phyloP scores from a whole-genome alignment of 345 rosid species.

The Corchorus olitorius region DNA sequence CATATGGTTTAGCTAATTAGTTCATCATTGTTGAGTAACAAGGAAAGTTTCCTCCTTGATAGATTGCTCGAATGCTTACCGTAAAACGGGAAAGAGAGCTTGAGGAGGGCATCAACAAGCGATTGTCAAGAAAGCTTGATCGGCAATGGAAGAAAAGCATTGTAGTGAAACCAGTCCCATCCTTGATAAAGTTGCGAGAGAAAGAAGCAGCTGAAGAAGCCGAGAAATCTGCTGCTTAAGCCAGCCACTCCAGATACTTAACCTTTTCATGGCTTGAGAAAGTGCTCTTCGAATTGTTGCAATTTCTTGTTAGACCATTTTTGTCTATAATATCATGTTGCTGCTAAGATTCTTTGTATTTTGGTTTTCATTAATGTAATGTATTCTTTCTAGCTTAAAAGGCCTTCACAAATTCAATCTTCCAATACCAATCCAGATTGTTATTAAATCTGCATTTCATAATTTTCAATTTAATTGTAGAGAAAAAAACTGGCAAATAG shows the following conservation, averaged over 20 bases:
- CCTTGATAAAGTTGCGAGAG: conserved; percentile 67
- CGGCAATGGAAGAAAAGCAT: conserved; percentile 88
- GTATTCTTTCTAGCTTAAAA: neutral
- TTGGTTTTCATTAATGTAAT: neutral
- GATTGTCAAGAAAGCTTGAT: conserved; percentile 92
- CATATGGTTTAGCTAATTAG: neutral
- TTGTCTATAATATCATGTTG: neutral
- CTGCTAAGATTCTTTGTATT: neutral
- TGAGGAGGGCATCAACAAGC: conserved; percentile 81
- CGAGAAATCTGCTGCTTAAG: conserved; percentile 60
- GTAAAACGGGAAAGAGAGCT: conserved; percentile 89
- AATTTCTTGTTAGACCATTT: neutral
- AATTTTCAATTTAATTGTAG: too few relatives aligned
- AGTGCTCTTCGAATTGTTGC: neutral
- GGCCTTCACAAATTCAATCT: neutral
- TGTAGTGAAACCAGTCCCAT: conserved; percentile 83
- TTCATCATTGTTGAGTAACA: neutral
- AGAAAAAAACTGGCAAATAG: too few relatives aligned
- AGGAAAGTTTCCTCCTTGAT: conserved; percentile 16
- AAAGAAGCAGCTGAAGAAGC: conserved; percentile 90
- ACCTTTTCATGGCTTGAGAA: conserved; percentile 3
- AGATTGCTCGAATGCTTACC: conserved; percentile 85
- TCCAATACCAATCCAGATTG: neutral
- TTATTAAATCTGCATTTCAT: neutral
- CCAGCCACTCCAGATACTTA: conserved; percentile 22